phyloP scores from a whole-genome alignment of 371 early-diverging fungal genomes.

The Synchytrium microbalum region DNA sequence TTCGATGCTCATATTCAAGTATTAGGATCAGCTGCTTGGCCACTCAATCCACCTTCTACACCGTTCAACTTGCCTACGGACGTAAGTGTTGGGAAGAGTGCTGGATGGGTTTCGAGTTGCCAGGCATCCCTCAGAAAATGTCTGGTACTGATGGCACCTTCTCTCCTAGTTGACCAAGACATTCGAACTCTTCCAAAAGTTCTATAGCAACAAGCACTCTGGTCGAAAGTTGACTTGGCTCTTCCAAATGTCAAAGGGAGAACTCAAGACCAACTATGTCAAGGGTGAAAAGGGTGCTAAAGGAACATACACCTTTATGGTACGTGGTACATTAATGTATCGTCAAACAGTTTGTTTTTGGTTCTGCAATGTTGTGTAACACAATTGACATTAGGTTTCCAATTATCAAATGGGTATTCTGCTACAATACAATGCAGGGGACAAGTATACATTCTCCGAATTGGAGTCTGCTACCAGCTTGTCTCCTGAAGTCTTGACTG shows the following conservation, averaged over 20 bases:
- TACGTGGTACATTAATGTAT: not conserved
- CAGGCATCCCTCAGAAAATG: not conserved
- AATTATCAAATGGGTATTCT: conserved; percentile 69
- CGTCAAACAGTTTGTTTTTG: too few relatives aligned
- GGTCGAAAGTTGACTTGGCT: conserved; percentile 85
- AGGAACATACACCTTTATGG: conserved; percentile 7
- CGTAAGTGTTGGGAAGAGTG: conserved; percentile 25
- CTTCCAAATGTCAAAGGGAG: conserved; percentile 75
- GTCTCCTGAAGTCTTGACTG: conserved; percentile 53
- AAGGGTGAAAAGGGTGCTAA: conserved; percentile 48
- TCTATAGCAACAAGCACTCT: conserved; percentile 62
- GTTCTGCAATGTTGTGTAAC: not conserved
- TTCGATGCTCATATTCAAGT: conserved; percentile 75
- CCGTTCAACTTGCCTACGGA: conserved; percentile 77
- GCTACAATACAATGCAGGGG: conserved; percentile 52
- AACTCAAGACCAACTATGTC: conserved; percentile 66
- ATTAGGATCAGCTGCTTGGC: conserved; percentile 86
- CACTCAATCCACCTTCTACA: conserved; percentile 67
- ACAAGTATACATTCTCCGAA: conserved; percentile 48
- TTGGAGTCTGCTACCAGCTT: conserved; percentile 62
- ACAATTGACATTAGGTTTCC: conserved; percentile 21
- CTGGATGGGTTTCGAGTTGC: too few relatives aligned
- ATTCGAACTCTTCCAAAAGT: conserved; percentile 61
- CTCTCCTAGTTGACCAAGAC: conserved; percentile 53
- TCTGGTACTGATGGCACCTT: not conserved